Conservation (phyloP, 805 yeast genomes). For the Clavispora phyllophila region DNA sequence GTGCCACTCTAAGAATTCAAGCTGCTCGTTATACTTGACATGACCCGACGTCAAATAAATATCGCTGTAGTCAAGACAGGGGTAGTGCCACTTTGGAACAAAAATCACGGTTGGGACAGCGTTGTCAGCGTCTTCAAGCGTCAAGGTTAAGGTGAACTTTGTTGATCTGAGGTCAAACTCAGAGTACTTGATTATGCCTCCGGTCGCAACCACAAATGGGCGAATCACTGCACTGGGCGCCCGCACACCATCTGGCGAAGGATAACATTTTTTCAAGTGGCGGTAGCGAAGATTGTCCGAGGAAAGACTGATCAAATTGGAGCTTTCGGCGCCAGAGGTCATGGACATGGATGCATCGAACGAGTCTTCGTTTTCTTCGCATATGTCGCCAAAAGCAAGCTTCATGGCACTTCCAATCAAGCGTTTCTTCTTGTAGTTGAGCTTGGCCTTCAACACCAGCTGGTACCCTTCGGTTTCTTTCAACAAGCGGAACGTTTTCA, state of each 20-base stretch:
- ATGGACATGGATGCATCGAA: slow-evolving; percentile 2
- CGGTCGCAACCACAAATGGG: slow-evolving; percentile 65
- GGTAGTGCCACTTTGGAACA: slow-evolving; percentile 70
- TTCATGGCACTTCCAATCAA: slow-evolving; percentile 9
- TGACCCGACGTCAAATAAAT: slow-evolving; percentile 54
- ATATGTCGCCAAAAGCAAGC: slow-evolving; percentile 1
- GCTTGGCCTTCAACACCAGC: slow-evolving; percentile 7
- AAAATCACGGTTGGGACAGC: slow-evolving; percentile 53
- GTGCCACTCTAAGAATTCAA: slow-evolving; percentile 66
- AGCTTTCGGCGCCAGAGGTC: slow-evolving; percentile 4
- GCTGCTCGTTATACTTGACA: slow-evolving; percentile 45
- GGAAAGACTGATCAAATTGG: slow-evolving; percentile 10
- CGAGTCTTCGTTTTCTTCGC: slow-evolving; percentile 3
- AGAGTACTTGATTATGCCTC: slow-evolving; percentile 52
- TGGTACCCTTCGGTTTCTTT: slow-evolving; percentile 6
- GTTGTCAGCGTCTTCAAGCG: slow-evolving; percentile 9
- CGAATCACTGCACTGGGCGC: slow-evolving; percentile 72
- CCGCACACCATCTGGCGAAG: slow-evolving; percentile 59
- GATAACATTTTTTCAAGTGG: slow-evolving; percentile 31
- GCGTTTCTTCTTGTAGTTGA: slow-evolving; percentile 8
- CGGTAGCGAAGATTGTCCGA: slow-evolving; percentile 14
- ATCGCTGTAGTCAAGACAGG: slow-evolving; percentile 41
- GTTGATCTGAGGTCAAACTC: slow-evolving; percentile 53
- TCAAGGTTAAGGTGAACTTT: slow-evolving; percentile 46
- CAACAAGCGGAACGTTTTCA: slow-evolving; percentile 8